Evolutionary conservation across 2,329 filamentous ascomycete species (phyloP), one percentile per base, ranked within the genome.

Genomic region (Hysterium pulicare): DNA sequence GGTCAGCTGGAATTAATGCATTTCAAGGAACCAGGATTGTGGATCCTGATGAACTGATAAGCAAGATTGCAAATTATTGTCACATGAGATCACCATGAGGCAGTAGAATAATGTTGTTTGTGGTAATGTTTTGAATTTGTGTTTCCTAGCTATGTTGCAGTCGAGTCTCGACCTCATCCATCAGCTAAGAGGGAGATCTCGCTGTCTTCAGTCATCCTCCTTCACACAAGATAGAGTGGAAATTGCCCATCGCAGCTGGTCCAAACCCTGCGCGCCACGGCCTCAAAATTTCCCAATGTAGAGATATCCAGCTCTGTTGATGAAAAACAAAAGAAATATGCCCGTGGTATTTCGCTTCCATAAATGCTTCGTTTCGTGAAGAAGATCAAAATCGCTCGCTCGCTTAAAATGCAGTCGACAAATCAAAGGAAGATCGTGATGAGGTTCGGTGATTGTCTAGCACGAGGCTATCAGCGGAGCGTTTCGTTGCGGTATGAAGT

Each of bases 401-500:
- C 23, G 28, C 24, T 31, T 39, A 16, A 39, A 39, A 31, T 22
- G 9, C 24, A 21, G 15, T 17, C 17, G 16, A 37, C 3, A 28
- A 28, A 28, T 28, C 24, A 28, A 13, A 28, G 24, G 7, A 8
- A 13, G 16, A 22, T 34, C 10, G 19, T n/a, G 28, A 21, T 30
- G 37, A 28, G 10, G 37, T 21, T 8, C 16, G 22, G 23, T 33
- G 51, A 51, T 48, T 54, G 54, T 58, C 57, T 66, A 69, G 50
- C 62, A 69, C 55, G 61, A 61, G 58, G 65, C 53, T 50, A 67
- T 66, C 57, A 68, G 57, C 57, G 65, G 65, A 42, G 62, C 56
- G 50, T 50, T 58, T 43, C 50, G 54, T 55, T 72, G 67, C 55
- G 70, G 58, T 58, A 71, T 57, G 52, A 68, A 65, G 57, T 67